A percentile compares a stretch with the other conserved stretches of the same genome.
phyloP scores from a whole-genome alignment of 2,329 filamentous ascomycete genomes.

The Xylariaceae sp. region DNA sequence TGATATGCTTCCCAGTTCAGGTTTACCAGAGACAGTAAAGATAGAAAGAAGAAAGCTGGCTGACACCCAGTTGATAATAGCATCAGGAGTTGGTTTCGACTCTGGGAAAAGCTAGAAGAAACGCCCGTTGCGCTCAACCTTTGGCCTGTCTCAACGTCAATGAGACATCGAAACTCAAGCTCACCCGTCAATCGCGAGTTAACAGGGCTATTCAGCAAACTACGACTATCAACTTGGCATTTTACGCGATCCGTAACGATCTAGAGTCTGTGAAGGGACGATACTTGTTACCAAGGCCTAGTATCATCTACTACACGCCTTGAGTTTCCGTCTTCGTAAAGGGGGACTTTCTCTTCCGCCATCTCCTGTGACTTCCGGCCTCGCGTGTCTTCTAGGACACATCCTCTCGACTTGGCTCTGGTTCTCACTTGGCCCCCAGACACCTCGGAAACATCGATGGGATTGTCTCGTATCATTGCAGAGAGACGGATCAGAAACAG shows the following conservation, averaged over 20 bases:
- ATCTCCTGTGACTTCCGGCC: neutral
- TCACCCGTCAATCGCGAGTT: neutral
- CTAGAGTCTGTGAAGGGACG: neutral
- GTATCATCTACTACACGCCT: neutral
- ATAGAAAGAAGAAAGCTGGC: neutral
- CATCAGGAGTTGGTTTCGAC: slow-evolving; percentile 4
- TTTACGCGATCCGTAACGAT: neutral
- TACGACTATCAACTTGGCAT: neutral
- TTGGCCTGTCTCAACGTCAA: too few species aligned
- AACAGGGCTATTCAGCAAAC: neutral
- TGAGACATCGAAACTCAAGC: too few species aligned
- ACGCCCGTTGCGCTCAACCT: neutral
- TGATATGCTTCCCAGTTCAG: slow-evolving; percentile 4
- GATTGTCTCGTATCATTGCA: slow-evolving; percentile 6
- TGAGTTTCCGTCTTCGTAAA: neutral
- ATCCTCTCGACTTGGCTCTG: slow-evolving; percentile 2
- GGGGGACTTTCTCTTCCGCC: neutral
- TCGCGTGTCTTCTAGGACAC: slow-evolving; percentile 18
- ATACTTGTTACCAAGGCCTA: slow-evolving; percentile 3
- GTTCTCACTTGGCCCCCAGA: neutral
- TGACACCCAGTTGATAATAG: slow-evolving; percentile 1
- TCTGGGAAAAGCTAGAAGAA: slow-evolving; percentile 4
- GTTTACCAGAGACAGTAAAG: neutral
- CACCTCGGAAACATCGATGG: slow-evolving; percentile 12
- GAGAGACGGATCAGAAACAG: slow-evolving; percentile 16